Base-by-base conservation (phyloP, 257 asterid genomes). In the Verbena officinalis region DNA sequence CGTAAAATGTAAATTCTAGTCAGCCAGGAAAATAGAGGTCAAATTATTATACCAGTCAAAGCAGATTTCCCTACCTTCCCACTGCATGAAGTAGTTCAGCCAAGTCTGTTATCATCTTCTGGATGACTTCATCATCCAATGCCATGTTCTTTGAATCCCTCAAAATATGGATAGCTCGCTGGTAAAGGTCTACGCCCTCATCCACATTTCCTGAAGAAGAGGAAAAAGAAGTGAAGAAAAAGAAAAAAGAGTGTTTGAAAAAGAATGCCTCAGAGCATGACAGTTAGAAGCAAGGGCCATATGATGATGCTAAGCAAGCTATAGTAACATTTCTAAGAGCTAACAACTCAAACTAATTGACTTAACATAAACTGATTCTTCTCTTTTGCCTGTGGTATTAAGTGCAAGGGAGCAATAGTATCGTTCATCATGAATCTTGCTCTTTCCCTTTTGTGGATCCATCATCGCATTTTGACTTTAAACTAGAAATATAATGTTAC, bases 61-160 rank as follows among this genome's bases (percentile, higher is more conserved):
- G 42, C 14, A 54, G 44, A 38, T 27, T 62, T 31, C 5, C 73
- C 65, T 75, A 92, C 98, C 98, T 87, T 75, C 98, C 97, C 40
- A 71, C 89, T 12, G 64, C 75, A 62, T 93, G 98, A 72, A 93
- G 96, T 65, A 93, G 70, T 78, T 90, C 98, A 20, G 97, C 95
- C 78, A 93, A 80, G 68, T 93, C 98, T 45, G 81, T 73, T 69
- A 94, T 85, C 82, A 90, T 78, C 88, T 80, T 87, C 80, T 89
- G 94, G 87, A 85, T 72, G 68, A 77, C 63, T 54, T 66, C 55
- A 27, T 85, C 87, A 62, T 84, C 86, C 45, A 68, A 63, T 69
- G 74, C 86, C 80, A 82, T 70, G 70, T 69, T 53, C 64, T 73
- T 72, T 48, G 96, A 85, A 44, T 78, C 82, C 70, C 54, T 64